These are phyloP conservation scores for Podospora didyma DNA, from an alignment of 495 filamentous ascomycete genomes.

Conservation along the genomic window DNA sequence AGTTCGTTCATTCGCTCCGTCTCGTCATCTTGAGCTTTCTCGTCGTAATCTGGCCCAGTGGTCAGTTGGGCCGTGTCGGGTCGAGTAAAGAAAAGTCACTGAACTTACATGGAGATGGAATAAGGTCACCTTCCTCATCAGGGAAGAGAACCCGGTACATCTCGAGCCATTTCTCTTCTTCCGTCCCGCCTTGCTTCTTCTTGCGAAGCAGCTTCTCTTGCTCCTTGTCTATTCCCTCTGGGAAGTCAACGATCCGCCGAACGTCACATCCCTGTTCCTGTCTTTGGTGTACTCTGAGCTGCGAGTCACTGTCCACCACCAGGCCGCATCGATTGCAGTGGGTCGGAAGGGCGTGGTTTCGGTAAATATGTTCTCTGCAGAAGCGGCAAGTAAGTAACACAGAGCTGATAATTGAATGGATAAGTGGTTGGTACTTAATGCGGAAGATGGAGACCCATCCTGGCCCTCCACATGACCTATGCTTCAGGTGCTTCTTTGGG, in stretches of 20 bases:
- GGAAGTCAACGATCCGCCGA: neutral
- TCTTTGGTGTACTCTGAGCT: conserved; percentile 3
- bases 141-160: conserved; percentile 18
- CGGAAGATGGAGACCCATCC: conserved; percentile 3
- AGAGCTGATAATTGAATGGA: neutral
- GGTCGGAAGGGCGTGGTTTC: conserved; percentile 5
- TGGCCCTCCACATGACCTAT: conserved; percentile 5
- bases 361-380: conserved; percentile 14
- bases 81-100: neutral
- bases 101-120: conserved; percentile 13
- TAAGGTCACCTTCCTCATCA: conserved; percentile 7
- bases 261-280: conserved; percentile 1
- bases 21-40: neutral
- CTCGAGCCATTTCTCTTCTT: conserved; percentile 10
- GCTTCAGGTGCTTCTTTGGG: conserved; percentile 3
- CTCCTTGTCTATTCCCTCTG: conserved; percentile 7
- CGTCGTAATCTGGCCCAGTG: neutral
- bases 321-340: conserved; percentile 4
- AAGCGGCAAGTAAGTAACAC: too few species aligned
- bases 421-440: conserved; percentile 4
- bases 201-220: conserved; percentile 7
- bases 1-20: neutral
- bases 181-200: neutral
- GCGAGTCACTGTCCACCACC: neutral
- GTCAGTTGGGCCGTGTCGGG: too few species aligned